Conservation (phyloP, 176 grass and related monocot genomes). For the Carex myosuroides region DNA sequence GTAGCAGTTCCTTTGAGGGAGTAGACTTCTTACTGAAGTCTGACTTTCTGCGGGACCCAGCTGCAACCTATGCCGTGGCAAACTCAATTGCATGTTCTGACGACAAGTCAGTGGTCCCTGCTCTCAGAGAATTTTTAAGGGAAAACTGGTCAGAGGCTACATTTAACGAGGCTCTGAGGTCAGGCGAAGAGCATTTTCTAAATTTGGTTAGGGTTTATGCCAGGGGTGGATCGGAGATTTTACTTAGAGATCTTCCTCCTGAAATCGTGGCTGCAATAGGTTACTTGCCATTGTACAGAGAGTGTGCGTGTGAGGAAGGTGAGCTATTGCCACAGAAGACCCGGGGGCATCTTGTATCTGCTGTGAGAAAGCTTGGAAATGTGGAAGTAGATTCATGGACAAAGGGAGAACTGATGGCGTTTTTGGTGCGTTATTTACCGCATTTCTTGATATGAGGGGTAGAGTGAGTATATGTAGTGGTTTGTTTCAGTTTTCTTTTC, state of each 20-base stretch:
- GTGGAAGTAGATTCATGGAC: conserved; percentile 20
- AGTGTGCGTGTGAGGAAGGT: conserved; percentile 16
- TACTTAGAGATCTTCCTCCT: conserved; percentile 42
- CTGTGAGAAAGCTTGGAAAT: conserved; percentile 37
- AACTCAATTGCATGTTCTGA: conserved; percentile 40
- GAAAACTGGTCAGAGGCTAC: conserved; percentile 65
- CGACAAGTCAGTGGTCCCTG: conserved; percentile 25
- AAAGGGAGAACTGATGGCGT: conserved; percentile 38
- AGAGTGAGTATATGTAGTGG: conserved; percentile 11
- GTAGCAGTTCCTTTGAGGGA: conserved; percentile 49
- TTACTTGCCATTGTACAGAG: conserved; percentile 56
- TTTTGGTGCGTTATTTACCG: conserved; percentile 50
- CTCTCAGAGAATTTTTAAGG: conserved; percentile 51
- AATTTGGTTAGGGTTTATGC: conserved; percentile 53
- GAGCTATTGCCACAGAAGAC: conserved; percentile 53
- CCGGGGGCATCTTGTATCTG: conserved; percentile 55
- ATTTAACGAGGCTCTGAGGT: conserved; percentile 34
- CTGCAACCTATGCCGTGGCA: conserved; percentile 52
- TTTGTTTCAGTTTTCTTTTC: background rate
- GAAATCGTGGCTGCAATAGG: conserved; percentile 44
- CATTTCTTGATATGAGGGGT: conserved; percentile 38
- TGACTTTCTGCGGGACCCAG: conserved; percentile 52
- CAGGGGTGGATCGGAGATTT: conserved; percentile 42
- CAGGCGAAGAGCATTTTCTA: conserved; percentile 47
- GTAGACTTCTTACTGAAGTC: conserved; percentile 67